A percentile compares a stretch with the other conserved stretches of the same genome.
Conservation (phyloP, 2,329 filamentous ascomycete genomes). For the Aphanocladium album region DNA sequence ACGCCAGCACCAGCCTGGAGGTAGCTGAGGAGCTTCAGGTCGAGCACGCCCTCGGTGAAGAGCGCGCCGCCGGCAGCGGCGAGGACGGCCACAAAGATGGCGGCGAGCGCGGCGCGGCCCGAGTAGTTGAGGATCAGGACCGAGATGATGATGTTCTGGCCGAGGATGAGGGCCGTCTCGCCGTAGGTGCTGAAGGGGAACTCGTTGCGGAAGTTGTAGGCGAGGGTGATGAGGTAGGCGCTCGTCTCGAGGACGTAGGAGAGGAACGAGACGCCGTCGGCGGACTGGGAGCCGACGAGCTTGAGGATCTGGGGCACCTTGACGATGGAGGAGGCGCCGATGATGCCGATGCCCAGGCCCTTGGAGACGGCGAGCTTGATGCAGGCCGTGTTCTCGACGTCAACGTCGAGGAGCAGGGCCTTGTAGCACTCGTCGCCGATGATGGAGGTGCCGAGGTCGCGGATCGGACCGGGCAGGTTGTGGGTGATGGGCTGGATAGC, state of each 20-base stretch:
- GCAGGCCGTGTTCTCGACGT: slow-evolving; percentile 71
- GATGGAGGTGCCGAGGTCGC: slow-evolving; percentile 70
- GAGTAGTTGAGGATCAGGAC: slow-evolving; percentile 81
- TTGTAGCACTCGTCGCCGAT: slow-evolving; percentile 83
- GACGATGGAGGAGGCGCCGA: slow-evolving; percentile 82
- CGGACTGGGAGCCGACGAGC: slow-evolving; percentile 73
- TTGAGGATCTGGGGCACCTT: slow-evolving; percentile 98
- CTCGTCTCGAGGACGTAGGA: slow-evolving; percentile 89
- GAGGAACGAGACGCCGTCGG: slow-evolving; percentile 80
- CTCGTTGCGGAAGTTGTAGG: slow-evolving; percentile 84
- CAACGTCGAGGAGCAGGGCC: slow-evolving; percentile 77
- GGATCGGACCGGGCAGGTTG: slow-evolving; percentile 68
- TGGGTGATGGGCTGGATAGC: slow-evolving; percentile 65
- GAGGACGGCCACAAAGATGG: slow-evolving; percentile 72
- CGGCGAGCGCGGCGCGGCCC: slow-evolving; percentile 62
- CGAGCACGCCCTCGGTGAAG: slow-evolving; percentile 61
- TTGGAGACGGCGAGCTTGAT: slow-evolving; percentile 89
- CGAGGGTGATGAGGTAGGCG: slow-evolving; percentile 80
- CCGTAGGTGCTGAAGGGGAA: slow-evolving; percentile 97
- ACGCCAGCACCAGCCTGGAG: slow-evolving; percentile 81
- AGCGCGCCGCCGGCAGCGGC: slow-evolving; percentile 65
- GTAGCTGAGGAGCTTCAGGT: slow-evolving; percentile 62
- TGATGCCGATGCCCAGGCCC: slow-evolving; percentile 87
- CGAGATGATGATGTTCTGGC: slow-evolving; percentile 87
- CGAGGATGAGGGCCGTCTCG: slow-evolving; percentile 86